Conservation (phyloP, 768 basidiomycete species). For the Zangia roseola region DNA sequence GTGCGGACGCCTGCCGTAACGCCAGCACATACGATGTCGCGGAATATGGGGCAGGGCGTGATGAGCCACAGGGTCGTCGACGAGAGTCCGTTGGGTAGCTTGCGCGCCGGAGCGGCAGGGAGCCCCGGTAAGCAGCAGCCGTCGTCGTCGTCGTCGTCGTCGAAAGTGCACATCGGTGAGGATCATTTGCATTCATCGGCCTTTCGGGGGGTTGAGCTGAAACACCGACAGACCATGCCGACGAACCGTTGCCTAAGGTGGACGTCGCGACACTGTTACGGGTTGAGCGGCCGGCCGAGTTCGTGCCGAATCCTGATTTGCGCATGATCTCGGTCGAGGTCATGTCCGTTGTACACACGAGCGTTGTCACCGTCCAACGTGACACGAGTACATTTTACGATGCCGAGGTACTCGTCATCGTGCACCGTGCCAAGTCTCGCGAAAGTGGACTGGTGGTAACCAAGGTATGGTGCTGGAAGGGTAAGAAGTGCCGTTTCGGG, state of each 20-base stretch:
- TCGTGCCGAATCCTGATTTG: slow-evolving; percentile 33
- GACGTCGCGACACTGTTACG: slow-evolving; percentile 49
- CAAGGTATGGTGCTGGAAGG: slow-evolving; percentile 76
- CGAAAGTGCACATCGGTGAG: slow-evolving; percentile 37
- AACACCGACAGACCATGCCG: slow-evolving; percentile 35
- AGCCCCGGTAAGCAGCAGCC: background rate
- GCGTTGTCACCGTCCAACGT: slow-evolving; percentile 43
- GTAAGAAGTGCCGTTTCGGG: slow-evolving; percentile 49
- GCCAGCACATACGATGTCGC: slow-evolving; percentile 54
- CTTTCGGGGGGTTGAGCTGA: background rate
- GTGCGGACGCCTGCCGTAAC: slow-evolving; percentile 59
- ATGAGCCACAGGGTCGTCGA: slow-evolving; percentile 4
- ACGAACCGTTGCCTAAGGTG: slow-evolving; percentile 46
- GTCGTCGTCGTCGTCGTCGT: background rate
- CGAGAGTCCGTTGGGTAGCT: slow-evolving; percentile 12
- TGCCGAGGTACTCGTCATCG: slow-evolving; percentile 62
- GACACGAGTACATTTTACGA: slow-evolving; percentile 68
- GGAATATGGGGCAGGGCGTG: slow-evolving; percentile 15
- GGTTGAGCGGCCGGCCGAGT: slow-evolving; percentile 12
- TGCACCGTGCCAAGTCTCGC: slow-evolving; percentile 67
- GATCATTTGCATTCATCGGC: background rate
- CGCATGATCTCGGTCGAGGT: slow-evolving; percentile 75
- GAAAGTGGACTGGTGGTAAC: slow-evolving; percentile 66
- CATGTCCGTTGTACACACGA: slow-evolving; percentile 53
- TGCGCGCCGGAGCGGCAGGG: slow-evolving; percentile 2